Conservation (phyloP, 164 flowering plant genomes). For the Chloranthus sessilifolius region DNA sequence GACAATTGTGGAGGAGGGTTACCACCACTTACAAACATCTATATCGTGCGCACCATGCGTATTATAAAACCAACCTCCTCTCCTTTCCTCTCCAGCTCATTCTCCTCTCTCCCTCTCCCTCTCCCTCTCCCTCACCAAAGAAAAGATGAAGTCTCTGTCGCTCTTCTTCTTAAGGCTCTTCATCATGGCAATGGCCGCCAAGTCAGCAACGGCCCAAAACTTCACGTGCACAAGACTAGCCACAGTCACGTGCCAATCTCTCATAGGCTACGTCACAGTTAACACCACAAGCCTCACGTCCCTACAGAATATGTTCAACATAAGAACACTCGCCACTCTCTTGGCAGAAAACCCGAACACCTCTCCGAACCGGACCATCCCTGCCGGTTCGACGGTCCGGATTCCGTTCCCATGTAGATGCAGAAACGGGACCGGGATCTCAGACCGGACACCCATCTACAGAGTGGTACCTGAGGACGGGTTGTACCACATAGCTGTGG, state of each 20-base stretch:
- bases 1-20: no score
- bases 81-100: no score
- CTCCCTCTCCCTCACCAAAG: no score
- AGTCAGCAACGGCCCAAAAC: no score
- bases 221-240: conserved; percentile 5
- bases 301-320: conserved; percentile 36
- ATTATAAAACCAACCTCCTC: no score
- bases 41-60: no score
- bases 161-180: no score
- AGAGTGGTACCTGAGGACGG: conserved; percentile 34
- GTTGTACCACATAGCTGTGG: conserved; percentile 40
- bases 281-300: conserved; percentile 42
- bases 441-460: conserved; percentile 44
- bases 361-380: conserved; percentile 10
- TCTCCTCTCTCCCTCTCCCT: no score
- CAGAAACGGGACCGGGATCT: conserved; percentile 45
- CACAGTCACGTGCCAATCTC: conserved; percentile 29
- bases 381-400: conserved; percentile 21
- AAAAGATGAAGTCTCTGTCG: no score
- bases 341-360: conserved; percentile 56
- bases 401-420: conserved; percentile 64
- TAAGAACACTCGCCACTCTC: conserved; percentile 31
- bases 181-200: no score
- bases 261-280: conserved; percentile 41
- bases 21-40: no score